Evolutionary conservation across 306 rosid genomes (phyloP).

Genomic region (Fragaria iinumae): DNA sequence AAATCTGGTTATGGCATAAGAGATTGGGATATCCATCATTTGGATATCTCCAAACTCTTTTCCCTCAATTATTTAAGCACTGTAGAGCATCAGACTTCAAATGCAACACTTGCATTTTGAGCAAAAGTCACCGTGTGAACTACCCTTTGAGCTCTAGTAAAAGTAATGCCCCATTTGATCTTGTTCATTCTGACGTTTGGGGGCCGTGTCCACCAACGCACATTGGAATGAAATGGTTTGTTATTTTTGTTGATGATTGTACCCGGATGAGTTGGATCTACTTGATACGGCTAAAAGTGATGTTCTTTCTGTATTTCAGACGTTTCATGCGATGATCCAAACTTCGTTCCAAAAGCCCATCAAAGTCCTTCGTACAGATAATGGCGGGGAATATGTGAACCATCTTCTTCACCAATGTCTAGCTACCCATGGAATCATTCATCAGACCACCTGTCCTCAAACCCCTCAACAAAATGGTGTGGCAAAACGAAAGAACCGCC

Average conservation of each 20-base stretch:
- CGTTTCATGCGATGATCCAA: background rate
- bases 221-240: background rate
- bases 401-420: background rate
- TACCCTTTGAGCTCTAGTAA: background rate
- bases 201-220: background rate
- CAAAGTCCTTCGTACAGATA: background rate
- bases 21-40: background rate
- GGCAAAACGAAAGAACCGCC: conserved; percentile 1
- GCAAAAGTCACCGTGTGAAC: background rate
- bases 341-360: background rate
- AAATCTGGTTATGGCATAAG: conserved; percentile 1
- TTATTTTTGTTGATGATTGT: background rate
- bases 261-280: background rate
- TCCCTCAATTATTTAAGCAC: background rate
- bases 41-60: background rate
- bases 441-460: background rate
- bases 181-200: background rate
- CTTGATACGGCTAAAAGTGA: background rate
- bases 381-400: conserved; percentile 11
- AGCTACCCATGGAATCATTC: background rate
- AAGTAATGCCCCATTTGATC: background rate
- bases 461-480: background rate
- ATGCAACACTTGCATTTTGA: background rate
- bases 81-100: background rate
- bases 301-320: background rate